Evolutionary conservation across 1,284 basidiomycete species (phyloP), one percentile per base, ranked within the genome.

Genomic region (Microbotryum lychnidis-dioicae): DNA sequence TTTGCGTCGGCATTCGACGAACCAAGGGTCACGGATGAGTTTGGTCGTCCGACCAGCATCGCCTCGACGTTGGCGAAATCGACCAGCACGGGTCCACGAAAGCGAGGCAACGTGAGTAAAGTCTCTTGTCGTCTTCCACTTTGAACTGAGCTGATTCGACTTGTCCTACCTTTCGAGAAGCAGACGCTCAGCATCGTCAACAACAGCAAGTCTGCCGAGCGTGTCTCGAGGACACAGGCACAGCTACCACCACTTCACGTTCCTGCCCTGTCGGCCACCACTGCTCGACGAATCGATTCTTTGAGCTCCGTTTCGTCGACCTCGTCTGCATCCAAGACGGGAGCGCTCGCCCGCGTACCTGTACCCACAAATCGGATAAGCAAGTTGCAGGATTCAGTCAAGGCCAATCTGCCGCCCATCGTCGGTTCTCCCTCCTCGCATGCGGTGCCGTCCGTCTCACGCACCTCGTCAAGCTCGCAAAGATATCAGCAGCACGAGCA

Each of bases 201-300:
- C 50, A 58, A 70, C 93, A 89, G 93, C 91, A 42, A 42, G 37
- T 16, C 37, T 12, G 37, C 16, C 37, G 37, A 42, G 16, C 6
- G 73, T 91, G 54, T 93, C 20, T 89, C 89, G 20, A 83, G 85
- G 83, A 82, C 72, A 68, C 71, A 70, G 37, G 81, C 81, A 64
- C 66, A 65, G 16, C 76, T 93, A 69, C 90, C 91, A 21, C 91
- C 91, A 27, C 85, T 92, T 82, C 90, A 92, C 73, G 87, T 93
- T 70, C 79, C 85, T 50, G 88, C 87, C 20, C 77, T 92, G 59
- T 85, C 89, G 52, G 82, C 85, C 50, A 79, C 81, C 44, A 91
- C 89, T 46, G 84, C 86, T 27, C 84, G 87, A 71, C 83, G 89
- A 44, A 83, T 91, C 56, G 67, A 70, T 45, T 64, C 57, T 25